Conservation (phyloP, 2,329 filamentous ascomycete species). For the Diaporthe humulicola region DNA sequence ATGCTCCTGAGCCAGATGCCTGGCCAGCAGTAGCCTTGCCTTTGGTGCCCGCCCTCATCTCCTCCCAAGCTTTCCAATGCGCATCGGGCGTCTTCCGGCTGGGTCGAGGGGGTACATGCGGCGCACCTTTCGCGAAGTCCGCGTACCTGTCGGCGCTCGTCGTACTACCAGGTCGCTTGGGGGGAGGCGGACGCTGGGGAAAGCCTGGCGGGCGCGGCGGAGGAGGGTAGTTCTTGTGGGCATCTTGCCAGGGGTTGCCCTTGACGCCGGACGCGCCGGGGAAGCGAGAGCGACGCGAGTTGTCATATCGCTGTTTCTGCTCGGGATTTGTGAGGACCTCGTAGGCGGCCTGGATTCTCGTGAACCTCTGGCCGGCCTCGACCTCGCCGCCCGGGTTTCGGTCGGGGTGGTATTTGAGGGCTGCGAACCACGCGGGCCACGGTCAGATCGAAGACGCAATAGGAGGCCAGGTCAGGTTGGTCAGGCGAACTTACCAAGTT, state of each 20-base stretch:
- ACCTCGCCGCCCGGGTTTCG: constrained; percentile 86
- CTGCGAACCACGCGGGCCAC: constrained; percentile 56
- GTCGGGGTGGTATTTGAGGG: constrained; percentile 89
- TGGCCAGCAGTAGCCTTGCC: constrained; percentile 41
- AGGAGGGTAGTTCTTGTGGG: constrained; percentile 62
- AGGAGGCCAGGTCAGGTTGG: constrained; percentile 21
- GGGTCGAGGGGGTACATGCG: constrained; percentile 39
- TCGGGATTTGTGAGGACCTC: constrained; percentile 74
- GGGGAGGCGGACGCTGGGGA: constrained; percentile 45
- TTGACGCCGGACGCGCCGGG: constrained; percentile 68
- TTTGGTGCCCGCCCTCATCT: constrained; percentile 47
- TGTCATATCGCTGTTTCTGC: constrained; percentile 64
- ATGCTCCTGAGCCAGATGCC: constrained; percentile 38
- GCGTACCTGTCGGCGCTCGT: constrained; percentile 38
- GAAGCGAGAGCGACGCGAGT: constrained; percentile 57
- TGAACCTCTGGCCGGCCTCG: constrained; percentile 85
- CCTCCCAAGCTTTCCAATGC: constrained; percentile 53
- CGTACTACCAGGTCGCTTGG: constrained; percentile 41
- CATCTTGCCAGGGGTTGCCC: constrained; percentile 70
- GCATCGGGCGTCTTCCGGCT: constrained; percentile 41
- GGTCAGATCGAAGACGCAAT: constrained; percentile 40
- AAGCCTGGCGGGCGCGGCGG: constrained; percentile 55
- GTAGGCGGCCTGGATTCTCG: constrained; percentile 87
- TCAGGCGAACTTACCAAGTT: constrained; percentile 71
- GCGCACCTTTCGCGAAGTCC: constrained; percentile 40